Evolutionary conservation across 2,329 filamentous ascomycete species (phyloP), one percentile per base, ranked within the genome.

Genomic region (Aurifilum marmelostoma): DNA sequence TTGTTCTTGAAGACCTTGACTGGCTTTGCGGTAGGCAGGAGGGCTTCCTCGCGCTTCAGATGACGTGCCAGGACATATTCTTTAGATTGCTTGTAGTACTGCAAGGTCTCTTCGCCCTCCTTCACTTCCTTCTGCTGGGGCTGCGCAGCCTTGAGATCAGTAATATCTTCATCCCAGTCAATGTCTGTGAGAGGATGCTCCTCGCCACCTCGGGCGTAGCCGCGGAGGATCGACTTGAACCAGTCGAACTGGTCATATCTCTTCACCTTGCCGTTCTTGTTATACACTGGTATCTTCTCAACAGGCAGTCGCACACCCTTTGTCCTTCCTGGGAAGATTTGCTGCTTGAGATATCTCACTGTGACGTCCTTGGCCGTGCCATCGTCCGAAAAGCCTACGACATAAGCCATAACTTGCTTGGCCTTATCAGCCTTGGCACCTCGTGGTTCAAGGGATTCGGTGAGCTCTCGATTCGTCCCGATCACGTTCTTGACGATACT

Each of bases 291-390:
- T 1, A 97, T 83, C 75, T 95, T 97, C 74, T 97, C 93, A 2
- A 89, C 77, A 0, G 91, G 88, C 76, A 97, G 87, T 8, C 96
- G 88, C 72, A 90, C 87, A 4, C 94, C 93, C 76, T 97, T 98
- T 0, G 95, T 97, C 73, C 94, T 92, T 4, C 96, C 95, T 0
- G 96, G 96, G 77, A 94, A 89, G 66, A 91, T 86, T 68, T 92
- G 92, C 29, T 91, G 88, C 75, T 91, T 94, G 9, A 99, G 82
- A 77, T 99, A 99, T 37, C 96, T 88, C 14, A 96, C 90, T 0
- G 96, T 99, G 21, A 99, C 92, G 77, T 99, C 96, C 77, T 98
- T 98, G 16, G 93, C 94, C 0, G 93, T 94, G 2, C 92, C 93
- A 76, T 98, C 94, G 3, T 88, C 80, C 0, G 92, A 93, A 79